phyloP scores from a whole-genome alignment of 331 rosid genomes.

The Cydonia oblonga region DNA sequence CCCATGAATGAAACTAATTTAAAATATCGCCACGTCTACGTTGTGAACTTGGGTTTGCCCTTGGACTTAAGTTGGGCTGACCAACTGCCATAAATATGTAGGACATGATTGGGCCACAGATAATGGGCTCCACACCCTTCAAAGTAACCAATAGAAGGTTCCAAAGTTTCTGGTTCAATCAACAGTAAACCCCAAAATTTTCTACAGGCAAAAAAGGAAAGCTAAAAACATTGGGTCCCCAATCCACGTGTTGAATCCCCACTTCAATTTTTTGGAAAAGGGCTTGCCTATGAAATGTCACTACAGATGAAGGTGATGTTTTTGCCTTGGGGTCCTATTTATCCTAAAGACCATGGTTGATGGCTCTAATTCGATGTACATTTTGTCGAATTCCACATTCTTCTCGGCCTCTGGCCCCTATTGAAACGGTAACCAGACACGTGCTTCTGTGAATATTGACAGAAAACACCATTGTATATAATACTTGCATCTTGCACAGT shows the following conservation, averaged over 20 bases:
- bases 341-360: not conserved
- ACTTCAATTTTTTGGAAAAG: slow-evolving; percentile 14
- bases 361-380: not conserved
- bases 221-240: slow-evolving; percentile 8
- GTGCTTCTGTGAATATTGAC: slow-evolving; percentile 23
- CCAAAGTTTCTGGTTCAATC: not conserved
- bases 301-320: not conserved
- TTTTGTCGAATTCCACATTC: not conserved
- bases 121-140: not conserved
- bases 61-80: too few relatives aligned
- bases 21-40: not conserved
- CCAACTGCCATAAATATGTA: too few relatives aligned
- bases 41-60: not conserved
- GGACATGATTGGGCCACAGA: too few relatives aligned
- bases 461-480: not conserved
- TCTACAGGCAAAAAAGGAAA: not conserved
- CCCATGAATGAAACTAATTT: not conserved
- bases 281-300: slow-evolving; percentile 25
- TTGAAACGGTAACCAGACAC: slow-evolving; percentile 28
- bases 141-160: not conserved
- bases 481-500: not conserved
- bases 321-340: not conserved
- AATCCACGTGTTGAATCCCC: slow-evolving; percentile 24
- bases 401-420: not conserved
- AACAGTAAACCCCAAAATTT: not conserved